Base-by-base conservation (phyloP, 2,329 filamentous ascomycete genomes). In the Gaeumannomyces sp. region DNA sequence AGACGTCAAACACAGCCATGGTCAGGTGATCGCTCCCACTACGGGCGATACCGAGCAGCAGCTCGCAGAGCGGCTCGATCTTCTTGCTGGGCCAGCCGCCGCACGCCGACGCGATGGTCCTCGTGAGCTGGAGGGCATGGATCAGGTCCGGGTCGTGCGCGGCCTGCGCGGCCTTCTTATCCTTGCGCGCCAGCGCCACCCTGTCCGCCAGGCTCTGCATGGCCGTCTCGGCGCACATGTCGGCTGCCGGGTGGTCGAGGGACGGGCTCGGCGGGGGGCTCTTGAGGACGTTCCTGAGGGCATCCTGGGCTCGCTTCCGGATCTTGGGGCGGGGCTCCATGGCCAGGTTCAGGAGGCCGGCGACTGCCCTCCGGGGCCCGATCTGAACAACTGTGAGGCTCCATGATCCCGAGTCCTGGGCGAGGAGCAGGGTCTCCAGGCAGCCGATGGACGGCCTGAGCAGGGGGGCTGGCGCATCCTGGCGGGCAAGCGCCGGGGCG, bases 11-110 rank as follows among this genome's bases (percentile, higher is more conserved):
- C 0, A 93, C 91, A 14, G 92, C 90, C 89, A 98, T 96, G 38
- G 93, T 96, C 81, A 99, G 89, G 75, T 94, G 96, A 74, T 98
- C 93, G 75, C 96, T 97, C 75, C 88, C 95, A 11, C 91, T 93
- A 73, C 89, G 89, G 35, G 94, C 94, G 67, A 98, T 96, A 69
- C 88, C 88, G 70, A 99, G 85, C 65, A 99, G 80, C 64, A 97
- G 80, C 76, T 98, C 93, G 76, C 93, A 97, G 45, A 99, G 80
- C 2, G 89, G 83, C 77, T 99, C 95, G 64, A 97, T 96, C 78
- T 96, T 97, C 80, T 90, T 92, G 79, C 90, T 97, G 0, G 95
- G 95, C 95, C 95, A 99, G 62, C 95, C 95, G 57, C 92, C 91
- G 66, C 92, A 94, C 6, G 92, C 92, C 3, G 85, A 83, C 0